Base-by-base conservation (phyloP, 1,284 basidiomycete genomes). In the Melanopsichium pennsylvanicum region DNA sequence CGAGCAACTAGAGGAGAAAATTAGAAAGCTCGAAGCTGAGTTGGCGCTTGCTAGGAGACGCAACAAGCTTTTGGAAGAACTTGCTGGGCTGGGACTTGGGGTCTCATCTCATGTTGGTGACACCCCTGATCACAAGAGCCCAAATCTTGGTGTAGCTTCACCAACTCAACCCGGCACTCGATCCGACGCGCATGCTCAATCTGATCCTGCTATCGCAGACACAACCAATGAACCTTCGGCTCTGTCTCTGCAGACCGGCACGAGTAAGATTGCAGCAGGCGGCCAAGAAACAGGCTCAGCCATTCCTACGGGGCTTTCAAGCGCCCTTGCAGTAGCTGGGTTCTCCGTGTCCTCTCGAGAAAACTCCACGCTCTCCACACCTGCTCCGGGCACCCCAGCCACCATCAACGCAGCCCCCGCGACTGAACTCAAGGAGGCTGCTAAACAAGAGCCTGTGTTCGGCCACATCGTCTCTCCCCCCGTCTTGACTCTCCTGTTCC, bases 401-500 rank as follows among this genome's bases (percentile, higher is more conserved):
- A 26, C 56, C 2, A 11, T 37, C 21, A 32, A 29, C 10, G 39
- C 51, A 5, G 27, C 35, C 3, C 6, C 40, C 5, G 31, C 36
- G 11, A 3, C 44, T 19, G 32, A 46, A 15, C 11, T 34, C 6
- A 29, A 41, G 16, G 40, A 48, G 8, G 23, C 48, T 4, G 45
- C 39, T 8, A 57, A 52, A 18, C 36, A 61, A 39, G 49, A 58
- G 41, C 49, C 54, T 9, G 12, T 57, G 19, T 68, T 68, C 27
- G 64, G 64, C 0, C 64, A 68, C 54, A 57, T 68, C 8, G 54
- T 68, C 18, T 48, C 51, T 3, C 18, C 64, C 4, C 72, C 72
- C 25, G 48, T 79, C 8, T 45, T 78, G 16, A 75, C 74, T n/a
- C 68, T 79, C 12, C 47, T 76, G 43, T 79, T 78, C 52, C 57